A percentile compares a stretch with the other conserved stretches of the same genome.
phyloP scores from a whole-genome alignment of 1,139 yeast species.

The Pichia sp. region DNA sequence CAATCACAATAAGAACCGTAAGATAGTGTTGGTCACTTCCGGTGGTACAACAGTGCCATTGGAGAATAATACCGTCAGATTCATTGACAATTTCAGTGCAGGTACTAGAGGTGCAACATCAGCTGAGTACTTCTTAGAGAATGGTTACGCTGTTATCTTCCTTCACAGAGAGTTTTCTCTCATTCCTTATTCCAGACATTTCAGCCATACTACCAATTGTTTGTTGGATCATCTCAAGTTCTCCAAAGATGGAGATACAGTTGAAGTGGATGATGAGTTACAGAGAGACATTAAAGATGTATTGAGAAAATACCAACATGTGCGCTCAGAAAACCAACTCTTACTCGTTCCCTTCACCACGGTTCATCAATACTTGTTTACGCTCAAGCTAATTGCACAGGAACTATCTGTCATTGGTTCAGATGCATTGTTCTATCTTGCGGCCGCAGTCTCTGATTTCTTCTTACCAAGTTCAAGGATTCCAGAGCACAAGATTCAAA shows the following conservation, averaged over 20 bases:
- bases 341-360: slow-evolving; percentile 85
- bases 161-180: slow-evolving; percentile 88
- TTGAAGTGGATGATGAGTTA: slow-evolving; percentile 55
- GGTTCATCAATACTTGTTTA: slow-evolving; percentile 86
- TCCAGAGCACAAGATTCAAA: slow-evolving; percentile 93
- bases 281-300: slow-evolving; percentile 58
- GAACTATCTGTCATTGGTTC: slow-evolving; percentile 46
- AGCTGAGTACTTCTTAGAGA: slow-evolving; percentile 81
- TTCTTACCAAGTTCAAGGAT: slow-evolving; percentile 79
- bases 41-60: slow-evolving; percentile 99
- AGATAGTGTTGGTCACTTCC: slow-evolving; percentile 76
- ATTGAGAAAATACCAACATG: slow-evolving; percentile 56
- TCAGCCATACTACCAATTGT: slow-evolving; percentile 76
- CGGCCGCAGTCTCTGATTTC: slow-evolving; percentile 97
- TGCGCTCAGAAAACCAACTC: slow-evolving; percentile 51
- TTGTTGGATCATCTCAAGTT: slow-evolving; percentile 77
- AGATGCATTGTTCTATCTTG: slow-evolving; percentile 71
- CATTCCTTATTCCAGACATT: slow-evolving; percentile 85
- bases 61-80: slow-evolving; percentile 92
- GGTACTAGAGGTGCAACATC: slow-evolving; percentile 97
- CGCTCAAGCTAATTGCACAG: slow-evolving; percentile 63
- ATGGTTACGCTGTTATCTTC: slow-evolving; percentile 87
- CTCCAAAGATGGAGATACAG: slow-evolving; percentile 34
- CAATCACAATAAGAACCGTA: slow-evolving; percentile 35
- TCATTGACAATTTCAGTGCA: slow-evolving; percentile 94